These are phyloP conservation scores for Trichocladium antarcticum DNA, from an alignment of 495 filamentous ascomycete genomes.

Conservation along the genomic window DNA sequence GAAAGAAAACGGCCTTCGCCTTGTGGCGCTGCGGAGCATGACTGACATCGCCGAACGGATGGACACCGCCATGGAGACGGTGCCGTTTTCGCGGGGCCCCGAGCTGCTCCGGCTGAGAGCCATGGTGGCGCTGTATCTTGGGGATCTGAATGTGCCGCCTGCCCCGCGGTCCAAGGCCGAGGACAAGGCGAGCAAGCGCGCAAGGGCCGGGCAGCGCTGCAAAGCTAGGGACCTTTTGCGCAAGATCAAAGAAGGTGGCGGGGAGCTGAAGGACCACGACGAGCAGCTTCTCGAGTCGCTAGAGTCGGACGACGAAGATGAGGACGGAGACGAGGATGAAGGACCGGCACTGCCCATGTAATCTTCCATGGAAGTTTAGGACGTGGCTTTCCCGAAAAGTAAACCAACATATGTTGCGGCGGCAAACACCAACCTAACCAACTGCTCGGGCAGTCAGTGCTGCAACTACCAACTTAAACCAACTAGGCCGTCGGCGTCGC, in stretches of 20 bases:
- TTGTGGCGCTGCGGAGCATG: constrained; percentile 20
- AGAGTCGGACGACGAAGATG: constrained; percentile 19
- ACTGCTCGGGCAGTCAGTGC: too few relatives aligned
- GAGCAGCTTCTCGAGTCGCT: constrained; percentile 19
- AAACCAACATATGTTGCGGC: too few relatives aligned
- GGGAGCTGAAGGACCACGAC: constrained; percentile 23
- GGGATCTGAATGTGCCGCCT: constrained; percentile 41
- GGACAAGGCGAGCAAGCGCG: constrained; percentile 15
- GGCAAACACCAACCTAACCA: too few relatives aligned
- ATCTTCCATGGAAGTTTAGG: constrained; percentile 14
- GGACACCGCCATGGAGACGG: constrained; percentile 50
- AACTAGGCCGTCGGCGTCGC: neutral
- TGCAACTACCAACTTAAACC: neutral
- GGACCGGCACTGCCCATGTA: constrained; percentile 16
- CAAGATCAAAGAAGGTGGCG: constrained; percentile 20
- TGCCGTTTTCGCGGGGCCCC: constrained; percentile 50
- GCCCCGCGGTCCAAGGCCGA: constrained; percentile 12
- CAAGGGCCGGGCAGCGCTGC: constrained; percentile 17
- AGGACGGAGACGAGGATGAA: constrained; percentile 12
- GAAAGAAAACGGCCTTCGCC: constrained; percentile 21
- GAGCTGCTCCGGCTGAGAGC: constrained; percentile 51
- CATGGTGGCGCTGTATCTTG: constrained; percentile 58
- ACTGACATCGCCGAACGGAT: constrained; percentile 49
- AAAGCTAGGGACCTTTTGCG: constrained; percentile 23
- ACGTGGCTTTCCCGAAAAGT: too few relatives aligned